Conservation (phyloP, 208 protist species). For the Wallacemonas sp. region DNA sequence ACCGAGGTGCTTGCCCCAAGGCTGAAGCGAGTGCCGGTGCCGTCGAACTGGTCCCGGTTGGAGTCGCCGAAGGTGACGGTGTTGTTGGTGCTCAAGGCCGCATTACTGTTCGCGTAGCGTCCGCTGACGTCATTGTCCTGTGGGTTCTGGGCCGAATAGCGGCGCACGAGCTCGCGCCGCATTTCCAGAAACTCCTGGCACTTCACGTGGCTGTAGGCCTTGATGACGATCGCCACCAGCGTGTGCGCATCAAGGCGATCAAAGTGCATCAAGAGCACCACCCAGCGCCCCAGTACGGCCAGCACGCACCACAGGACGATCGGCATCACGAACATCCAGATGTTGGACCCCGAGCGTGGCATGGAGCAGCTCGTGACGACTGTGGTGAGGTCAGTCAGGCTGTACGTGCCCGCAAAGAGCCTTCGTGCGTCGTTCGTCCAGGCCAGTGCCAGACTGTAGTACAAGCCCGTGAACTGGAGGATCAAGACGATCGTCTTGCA, state of each 20-base stretch:
- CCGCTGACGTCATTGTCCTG: not conserved
- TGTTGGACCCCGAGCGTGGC: conserved; percentile 4
- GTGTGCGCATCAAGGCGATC: conserved; percentile 19
- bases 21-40: not conserved
- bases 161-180: not conserved
- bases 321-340: conserved; percentile 20
- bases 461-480: conserved; percentile 22
- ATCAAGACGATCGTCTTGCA: conserved; percentile 22
- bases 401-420: conserved; percentile 22
- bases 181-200: conserved; percentile 14
- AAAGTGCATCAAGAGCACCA: conserved; percentile 9
- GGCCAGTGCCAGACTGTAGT: conserved; percentile 5
- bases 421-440: conserved; percentile 18
- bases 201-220: conserved; percentile 24
- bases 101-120: not conserved
- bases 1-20: not conserved
- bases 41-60: not conserved
- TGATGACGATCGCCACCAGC: conserved; percentile 21
- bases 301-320: conserved; percentile 14
- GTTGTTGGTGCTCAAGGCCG: not conserved
- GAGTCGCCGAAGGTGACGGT: not conserved
- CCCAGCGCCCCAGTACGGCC: conserved; percentile 17
- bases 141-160: not conserved
- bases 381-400: conserved; percentile 15
- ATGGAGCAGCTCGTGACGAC: conserved; percentile 22